Conservation (phyloP, 2,329 filamentous ascomycete species). For the Fusarium sp. region DNA sequence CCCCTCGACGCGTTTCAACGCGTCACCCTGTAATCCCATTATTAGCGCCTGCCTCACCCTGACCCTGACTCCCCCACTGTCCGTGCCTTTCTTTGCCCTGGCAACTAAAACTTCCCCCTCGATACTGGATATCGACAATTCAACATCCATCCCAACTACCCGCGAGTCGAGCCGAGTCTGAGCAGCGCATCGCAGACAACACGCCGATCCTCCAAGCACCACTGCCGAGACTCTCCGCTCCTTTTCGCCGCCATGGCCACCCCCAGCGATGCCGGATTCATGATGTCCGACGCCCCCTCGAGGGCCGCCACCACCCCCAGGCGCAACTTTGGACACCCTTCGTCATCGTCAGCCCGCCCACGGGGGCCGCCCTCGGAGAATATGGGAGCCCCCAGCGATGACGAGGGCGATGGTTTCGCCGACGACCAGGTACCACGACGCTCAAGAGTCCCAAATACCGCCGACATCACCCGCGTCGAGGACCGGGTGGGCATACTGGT, state of each 20-base stretch:
- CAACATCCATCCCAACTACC: slow-evolving; percentile 22
- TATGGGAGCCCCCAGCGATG: slow-evolving; percentile 72
- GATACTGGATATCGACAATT: slow-evolving; percentile 29
- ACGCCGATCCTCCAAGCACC: not conserved
- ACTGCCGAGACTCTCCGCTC: slow-evolving; percentile 7
- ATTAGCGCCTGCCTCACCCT: slow-evolving; percentile 19
- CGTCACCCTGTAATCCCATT: slow-evolving; percentile 37
- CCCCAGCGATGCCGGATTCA: slow-evolving; percentile 70
- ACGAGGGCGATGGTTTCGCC: slow-evolving; percentile 74
- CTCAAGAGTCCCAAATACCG: slow-evolving; percentile 63
- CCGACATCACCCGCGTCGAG: slow-evolving; percentile 78
- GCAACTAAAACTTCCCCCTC: slow-evolving; percentile 43
- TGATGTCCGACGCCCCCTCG: slow-evolving; percentile 71
- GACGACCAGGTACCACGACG: slow-evolving; percentile 74
- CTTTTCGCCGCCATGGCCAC: slow-evolving; percentile 60
- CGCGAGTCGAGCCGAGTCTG: not conserved
- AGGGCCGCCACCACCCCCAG: slow-evolving; percentile 61
- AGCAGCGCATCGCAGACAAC: slow-evolving; percentile 13
- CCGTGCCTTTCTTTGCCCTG: slow-evolving; percentile 42
- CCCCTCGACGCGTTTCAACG: slow-evolving; percentile 53
- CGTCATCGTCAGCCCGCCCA: slow-evolving; percentile 69
- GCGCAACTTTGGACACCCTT: slow-evolving; percentile 60
- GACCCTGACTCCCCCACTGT: slow-evolving; percentile 23
- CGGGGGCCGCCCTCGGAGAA: slow-evolving; percentile 76
- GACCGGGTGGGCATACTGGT: slow-evolving; percentile 83